These are phyloP conservation scores for Aspergillus cavernicola DNA, from an alignment of 495 filamentous ascomycete genomes.

Conservation along the genomic window DNA sequence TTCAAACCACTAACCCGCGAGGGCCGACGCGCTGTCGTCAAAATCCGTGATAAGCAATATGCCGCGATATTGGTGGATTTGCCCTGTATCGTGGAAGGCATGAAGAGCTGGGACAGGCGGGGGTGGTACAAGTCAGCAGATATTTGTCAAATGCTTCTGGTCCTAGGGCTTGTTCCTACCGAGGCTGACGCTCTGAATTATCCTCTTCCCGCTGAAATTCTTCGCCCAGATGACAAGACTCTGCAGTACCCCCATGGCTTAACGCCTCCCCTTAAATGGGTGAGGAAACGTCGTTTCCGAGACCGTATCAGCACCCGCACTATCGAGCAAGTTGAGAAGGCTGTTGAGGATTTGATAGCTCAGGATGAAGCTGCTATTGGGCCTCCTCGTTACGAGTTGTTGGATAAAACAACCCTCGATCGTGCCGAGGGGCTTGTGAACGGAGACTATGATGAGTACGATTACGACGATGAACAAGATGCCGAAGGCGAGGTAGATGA, in stretches of 20 bases:
- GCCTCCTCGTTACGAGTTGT: constrained; percentile 54
- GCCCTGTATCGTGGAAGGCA: constrained; percentile 86
- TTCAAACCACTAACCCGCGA: constrained; percentile 77
- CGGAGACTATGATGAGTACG: constrained; percentile 45
- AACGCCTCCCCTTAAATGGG: constrained; percentile 86
- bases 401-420: constrained; percentile 57
- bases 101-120: constrained; percentile 94
- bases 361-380: constrained; percentile 60
- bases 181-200: constrained; percentile 70
- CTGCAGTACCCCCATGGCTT: constrained; percentile 88
- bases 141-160: constrained; percentile 90
- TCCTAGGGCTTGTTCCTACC: constrained; percentile 63
- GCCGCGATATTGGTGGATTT: constrained; percentile 83
- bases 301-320: constrained; percentile 71
- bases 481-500: constrained; percentile 51
- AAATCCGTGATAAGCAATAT: constrained; percentile 65
- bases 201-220: constrained; percentile 62
- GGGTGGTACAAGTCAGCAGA: constrained; percentile 92
- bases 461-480: constrained; percentile 53
- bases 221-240: constrained; percentile 52
- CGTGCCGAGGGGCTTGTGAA: constrained; percentile 45
- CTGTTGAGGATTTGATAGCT: constrained; percentile 71
- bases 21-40: constrained; percentile 68
- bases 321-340: constrained; percentile 82
- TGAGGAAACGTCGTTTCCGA: constrained; percentile 79